Base-by-base conservation (phyloP, 2,329 filamentous ascomycete genomes). In the Alternaria longipes region DNA sequence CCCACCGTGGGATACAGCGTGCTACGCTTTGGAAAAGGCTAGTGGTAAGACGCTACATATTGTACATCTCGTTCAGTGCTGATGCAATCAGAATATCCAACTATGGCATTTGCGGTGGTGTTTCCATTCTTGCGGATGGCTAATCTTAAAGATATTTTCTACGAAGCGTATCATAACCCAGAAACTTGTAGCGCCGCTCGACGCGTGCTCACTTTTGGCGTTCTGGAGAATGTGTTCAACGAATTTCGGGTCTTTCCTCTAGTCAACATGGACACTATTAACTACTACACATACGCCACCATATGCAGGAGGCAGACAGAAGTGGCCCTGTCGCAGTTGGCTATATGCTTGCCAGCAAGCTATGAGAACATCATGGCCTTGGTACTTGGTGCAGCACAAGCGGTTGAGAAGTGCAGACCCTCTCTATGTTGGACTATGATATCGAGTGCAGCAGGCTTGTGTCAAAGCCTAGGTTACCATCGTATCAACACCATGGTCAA, bases 251-350 rank as follows among this genome's bases (percentile, higher is more conserved):
- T 53, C 56, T 71, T 64, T 59, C 67, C 51, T 28, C 40, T 66
- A 7, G 60, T 50, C 4, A 55, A 60, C 14, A 66, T 68, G 66
- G 64, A 65, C 11, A 51, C 58, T n/a, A 45, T 30, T 20, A 45
- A 54, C 8, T 62, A 53, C 22, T 32, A 44, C 18, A 41, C 41
- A 12, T 69, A 65, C 41, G 54, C 56, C 28, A 62, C 41, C 34
- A 56, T 69, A 7, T 66, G 83, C 62, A 78, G 76, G 30, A 65
- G 73, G 16, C 85, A 85, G 50, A 68, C 85, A 18, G 81, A 84
- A 62, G 77, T 73, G 30, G 71, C 71, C 8, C 65, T 79, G 54
- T 72, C 68, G 32, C 69, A 77, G 28, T 63, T 79, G 7, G 71
- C 76, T 40, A 65, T 78, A 1, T 74, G 75, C 56, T 59, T 79